Evolutionary conservation across 2,329 filamentous ascomycete species (phyloP), one percentile per base, ranked within the genome.

Genomic region (Talaromyces sp.): DNA sequence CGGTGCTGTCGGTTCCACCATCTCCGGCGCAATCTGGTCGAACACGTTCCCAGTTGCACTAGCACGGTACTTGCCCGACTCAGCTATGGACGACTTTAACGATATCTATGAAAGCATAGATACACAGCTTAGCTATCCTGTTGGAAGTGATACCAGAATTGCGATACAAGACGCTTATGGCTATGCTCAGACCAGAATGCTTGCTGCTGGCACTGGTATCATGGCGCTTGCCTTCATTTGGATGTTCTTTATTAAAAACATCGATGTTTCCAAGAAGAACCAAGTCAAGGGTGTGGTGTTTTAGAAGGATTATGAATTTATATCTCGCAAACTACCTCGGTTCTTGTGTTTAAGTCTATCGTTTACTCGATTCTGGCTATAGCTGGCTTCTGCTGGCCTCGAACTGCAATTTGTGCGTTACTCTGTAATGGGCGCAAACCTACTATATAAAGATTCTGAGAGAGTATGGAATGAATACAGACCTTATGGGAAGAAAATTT

Each of bases 271-370:
- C 61, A 73, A 79, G 37, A 71, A 78, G 77, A 70, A 70, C 62
- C 73, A 84, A 69, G 76, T 79, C 8, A 84, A 83, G 76, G 84
- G 84, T 54, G 78, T 71, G 3, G 79, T 86, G 3, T 84, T 84
- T 66, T 85, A 79, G 22, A 27, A 31, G 27, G 1, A 31, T 6
- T 31, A 31, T 31, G 27, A 31, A 31, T 31, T 6, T 31, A 31
- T 31, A 8, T 6, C 27, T 31, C 27, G 27, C 27, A 31, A 5
- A 31, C 27, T 31, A 31, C 27, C 27, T 31, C 27, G 5, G 27
- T 6, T 6, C 5, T 31, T 31, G 27, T 31, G 27, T 31, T 6
- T 6, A 31, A 31, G 27, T 31, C 27, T 31, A 31, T 31, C 27
- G 5, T 31, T 31, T 31, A 31, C 27, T 31, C 27, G 27, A 31